These are phyloP conservation scores for Trichoderma sp. DNA, from an alignment of 2,329 filamentous ascomycete genomes.

Conservation along the genomic window DNA sequence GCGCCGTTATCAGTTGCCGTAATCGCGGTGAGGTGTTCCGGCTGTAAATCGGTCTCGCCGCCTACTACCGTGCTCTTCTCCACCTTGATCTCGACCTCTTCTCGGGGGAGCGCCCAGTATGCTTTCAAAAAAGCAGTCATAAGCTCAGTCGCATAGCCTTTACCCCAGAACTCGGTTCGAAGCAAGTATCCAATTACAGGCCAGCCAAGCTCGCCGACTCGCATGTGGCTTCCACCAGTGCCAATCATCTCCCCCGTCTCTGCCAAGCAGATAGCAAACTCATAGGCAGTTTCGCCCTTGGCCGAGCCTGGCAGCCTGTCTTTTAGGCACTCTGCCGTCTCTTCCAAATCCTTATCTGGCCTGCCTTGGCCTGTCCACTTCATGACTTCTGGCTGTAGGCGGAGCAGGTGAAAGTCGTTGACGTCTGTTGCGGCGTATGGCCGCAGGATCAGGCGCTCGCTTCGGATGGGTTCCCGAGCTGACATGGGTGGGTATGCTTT, in stretches of 20 bases:
- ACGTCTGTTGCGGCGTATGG: constrained; percentile 56
- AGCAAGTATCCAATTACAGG: constrained; percentile 64
- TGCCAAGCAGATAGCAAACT: constrained; percentile 56
- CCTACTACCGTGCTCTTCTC: constrained; percentile 42
- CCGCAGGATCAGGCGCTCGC: constrained; percentile 59
- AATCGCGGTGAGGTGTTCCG: constrained; percentile 51
- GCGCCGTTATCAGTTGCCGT: constrained; percentile 54
- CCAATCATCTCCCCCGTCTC: constrained; percentile 57
- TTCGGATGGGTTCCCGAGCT: constrained; percentile 48
- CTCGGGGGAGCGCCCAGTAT: constrained; percentile 56
- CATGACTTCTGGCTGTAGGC: constrained; percentile 66
- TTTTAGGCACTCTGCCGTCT: constrained; percentile 48
- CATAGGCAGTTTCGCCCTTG: constrained; percentile 57
- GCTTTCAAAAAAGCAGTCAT: constrained; percentile 50
- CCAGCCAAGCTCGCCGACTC: constrained; percentile 51
- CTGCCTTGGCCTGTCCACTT: constrained; percentile 53
- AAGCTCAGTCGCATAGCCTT: constrained; percentile 62
- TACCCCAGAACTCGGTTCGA: constrained; percentile 56
- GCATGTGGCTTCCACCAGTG: constrained; percentile 49
- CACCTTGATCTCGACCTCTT: constrained; percentile 49
- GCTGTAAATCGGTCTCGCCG: constrained; percentile 34
- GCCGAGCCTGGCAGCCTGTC: constrained; percentile 44
- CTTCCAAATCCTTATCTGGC: constrained; percentile 49
- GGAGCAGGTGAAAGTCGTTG: constrained; percentile 54
- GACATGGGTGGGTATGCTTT: constrained; percentile 47